These are phyloP conservation scores for Neostapfia colusana DNA, from an alignment of 176 grass and related monocot species.

Conservation along the genomic window DNA sequence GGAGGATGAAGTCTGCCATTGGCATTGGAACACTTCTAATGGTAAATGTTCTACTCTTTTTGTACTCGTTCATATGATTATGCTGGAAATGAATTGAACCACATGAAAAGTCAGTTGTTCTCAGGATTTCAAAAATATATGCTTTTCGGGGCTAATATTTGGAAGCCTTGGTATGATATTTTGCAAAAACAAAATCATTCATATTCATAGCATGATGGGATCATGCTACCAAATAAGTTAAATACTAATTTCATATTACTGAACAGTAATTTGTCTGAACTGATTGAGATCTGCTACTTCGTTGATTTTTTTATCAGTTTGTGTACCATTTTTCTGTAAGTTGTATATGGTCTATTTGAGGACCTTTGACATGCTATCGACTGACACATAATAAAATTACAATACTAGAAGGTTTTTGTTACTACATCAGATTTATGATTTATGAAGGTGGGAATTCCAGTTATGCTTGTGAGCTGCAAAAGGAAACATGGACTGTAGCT, in stretches of 20 bases:
- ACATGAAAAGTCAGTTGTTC: constrained; percentile 15
- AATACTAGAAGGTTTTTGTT: constrained; percentile 9
- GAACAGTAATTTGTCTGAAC: not conserved
- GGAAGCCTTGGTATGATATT: constrained; percentile 23
- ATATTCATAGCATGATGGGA: not conserved
- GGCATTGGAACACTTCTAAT: constrained; percentile 97
- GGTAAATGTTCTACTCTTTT: constrained; percentile 50
- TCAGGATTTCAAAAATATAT: constrained; percentile 21
- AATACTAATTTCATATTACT: not conserved
- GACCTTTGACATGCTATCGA: constrained; percentile 20
- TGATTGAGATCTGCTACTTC: not conserved
- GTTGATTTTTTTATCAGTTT: not conserved
- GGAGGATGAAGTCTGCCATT: constrained; percentile 99
- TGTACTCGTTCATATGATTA: constrained; percentile 2
- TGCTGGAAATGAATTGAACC: constrained; percentile 10
- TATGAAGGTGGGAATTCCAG: not conserved
- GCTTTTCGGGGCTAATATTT: constrained; percentile 2
- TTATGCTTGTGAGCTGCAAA: not conserved
- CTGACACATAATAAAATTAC: constrained; percentile 11
- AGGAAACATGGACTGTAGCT: constrained; percentile 10
- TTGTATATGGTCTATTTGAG: not conserved
- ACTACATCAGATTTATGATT: not conserved
- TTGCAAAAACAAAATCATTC: constrained; percentile 15
- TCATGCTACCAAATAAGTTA: not conserved
- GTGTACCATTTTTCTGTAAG: constrained; percentile 18